phyloP scores from a whole-genome alignment of 805 yeast genomes.

The Saturnispora gosingensis region DNA sequence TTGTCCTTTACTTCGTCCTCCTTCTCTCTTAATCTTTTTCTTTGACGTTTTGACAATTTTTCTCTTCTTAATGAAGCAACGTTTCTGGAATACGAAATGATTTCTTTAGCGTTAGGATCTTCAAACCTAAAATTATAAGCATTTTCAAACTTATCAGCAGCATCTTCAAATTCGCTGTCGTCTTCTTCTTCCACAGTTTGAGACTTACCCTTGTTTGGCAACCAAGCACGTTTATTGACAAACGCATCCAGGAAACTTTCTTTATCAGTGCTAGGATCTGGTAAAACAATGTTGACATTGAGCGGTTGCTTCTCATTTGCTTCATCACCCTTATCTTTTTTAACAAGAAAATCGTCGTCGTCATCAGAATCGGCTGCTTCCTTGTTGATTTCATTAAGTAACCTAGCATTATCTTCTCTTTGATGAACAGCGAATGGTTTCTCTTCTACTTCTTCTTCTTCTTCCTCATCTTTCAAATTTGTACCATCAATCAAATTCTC shows the following conservation, averaged over 20 bases:
- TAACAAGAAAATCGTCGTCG: conserved; percentile 42
- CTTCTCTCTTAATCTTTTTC: conserved; percentile 65
- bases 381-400: conserved; percentile 68
- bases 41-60: conserved; percentile 63
- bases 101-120: conserved; percentile 83
- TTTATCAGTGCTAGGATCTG: conserved; percentile 52
- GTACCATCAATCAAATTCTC: conserved; percentile 66
- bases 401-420: conserved; percentile 59
- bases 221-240: conserved; percentile 78
- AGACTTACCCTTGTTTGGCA: conserved; percentile 59
- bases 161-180: conserved; percentile 84
- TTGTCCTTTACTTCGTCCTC: conserved; percentile 45
- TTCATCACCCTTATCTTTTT: conserved; percentile 38
- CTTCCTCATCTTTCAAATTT: conserved; percentile 46
- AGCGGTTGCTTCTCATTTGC: conserved; percentile 12
- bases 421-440: conserved; percentile 71
- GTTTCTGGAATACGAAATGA: conserved; percentile 87
- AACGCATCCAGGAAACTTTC: conserved; percentile 67
- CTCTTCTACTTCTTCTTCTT: conserved; percentile 41
- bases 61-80: conserved; percentile 88
- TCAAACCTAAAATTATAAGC: conserved; percentile 94
- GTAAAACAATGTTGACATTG: conserved; percentile 35
- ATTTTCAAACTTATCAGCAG: conserved; percentile 82
- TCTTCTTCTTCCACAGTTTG: conserved; percentile 39
- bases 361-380: conserved; percentile 39